These are phyloP conservation scores for Wallacemonas collosoma DNA, from an alignment of 208 protist genomes.

Conservation along the genomic window DNA sequence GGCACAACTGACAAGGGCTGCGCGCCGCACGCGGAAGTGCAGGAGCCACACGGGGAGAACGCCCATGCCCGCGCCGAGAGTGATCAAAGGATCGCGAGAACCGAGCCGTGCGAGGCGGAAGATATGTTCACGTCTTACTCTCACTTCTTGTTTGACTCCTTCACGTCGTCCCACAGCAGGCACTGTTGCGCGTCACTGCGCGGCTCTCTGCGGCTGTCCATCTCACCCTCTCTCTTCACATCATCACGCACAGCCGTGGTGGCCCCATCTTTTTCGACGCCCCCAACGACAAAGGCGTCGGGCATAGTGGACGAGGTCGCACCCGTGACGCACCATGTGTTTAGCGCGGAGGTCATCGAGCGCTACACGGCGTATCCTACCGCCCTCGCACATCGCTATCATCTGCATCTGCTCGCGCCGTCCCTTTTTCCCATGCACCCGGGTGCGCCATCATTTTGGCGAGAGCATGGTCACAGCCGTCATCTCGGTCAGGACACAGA, in stretches of 20 bases:
- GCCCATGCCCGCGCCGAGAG: too few relatives aligned
- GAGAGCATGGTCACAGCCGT: background rate
- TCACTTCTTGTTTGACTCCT: slow-evolving; percentile 26
- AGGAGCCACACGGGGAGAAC: too few relatives aligned
- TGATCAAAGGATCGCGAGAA: background rate
- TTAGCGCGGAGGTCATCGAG: slow-evolving; percentile 47
- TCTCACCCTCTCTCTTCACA: background rate
- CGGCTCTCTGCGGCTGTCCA: slow-evolving; percentile 9
- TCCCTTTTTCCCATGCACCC: slow-evolving; percentile 52
- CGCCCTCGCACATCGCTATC: slow-evolving; percentile 79
- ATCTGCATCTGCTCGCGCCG: slow-evolving; percentile 66
- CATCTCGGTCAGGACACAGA: background rate
- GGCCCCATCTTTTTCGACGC: background rate
- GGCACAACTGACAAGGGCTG: too few relatives aligned
- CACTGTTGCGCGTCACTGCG: slow-evolving; percentile 6
- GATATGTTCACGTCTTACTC: slow-evolving; percentile 26
- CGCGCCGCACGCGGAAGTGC: too few relatives aligned
- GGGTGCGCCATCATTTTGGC: background rate
- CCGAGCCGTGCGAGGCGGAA: background rate
- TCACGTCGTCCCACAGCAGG: slow-evolving; percentile 19
- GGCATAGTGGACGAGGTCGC: too few relatives aligned
- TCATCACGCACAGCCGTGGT: background rate
- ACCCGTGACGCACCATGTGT: slow-evolving; percentile 54
- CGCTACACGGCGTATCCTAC: slow-evolving; percentile 81
- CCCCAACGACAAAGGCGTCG: too few relatives aligned